Evolutionary conservation across 108 stramenopile genomes (phyloP), one percentile per base, ranked within the genome.

Genomic region (Fragilariopsis cylindrus): DNA sequence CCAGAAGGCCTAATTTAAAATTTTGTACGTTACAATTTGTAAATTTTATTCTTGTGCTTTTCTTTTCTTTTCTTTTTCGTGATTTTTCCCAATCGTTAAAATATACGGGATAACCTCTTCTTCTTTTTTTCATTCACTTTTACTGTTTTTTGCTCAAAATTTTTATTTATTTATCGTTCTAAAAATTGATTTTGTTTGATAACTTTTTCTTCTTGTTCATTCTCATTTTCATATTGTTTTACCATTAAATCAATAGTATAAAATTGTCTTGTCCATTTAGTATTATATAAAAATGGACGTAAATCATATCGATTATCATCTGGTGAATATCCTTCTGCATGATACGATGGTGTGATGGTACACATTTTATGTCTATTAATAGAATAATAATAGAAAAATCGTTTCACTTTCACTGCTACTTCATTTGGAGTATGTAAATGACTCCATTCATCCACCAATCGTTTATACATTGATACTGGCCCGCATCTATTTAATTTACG

Each of bases 241-340:
- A 81, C 84, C 7, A 85, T 56, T 44, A 65, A 18, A 70, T 85
- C 77, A 55, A 98, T 96, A 3, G 83, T 83, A 16, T 79, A 44
- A 75, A 98, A 98, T 73, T 99, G 98, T 30, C 96, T 76, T 7
- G 92, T 81, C 97, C 97, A 99, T 43, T 76, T 75, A 57, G 88
- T 85, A 75, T 96, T 91, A 84, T 98, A 97, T 68, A 99, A 75
- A 76, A 99, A 98, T 55, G 91, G 99, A 8, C 99, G 84, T 65
- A 97, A 78, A 86, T 99, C 99, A 77, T 98, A 98, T 12, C 98
- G 93, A 84, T 99, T 99, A 84, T 99, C 99, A 76, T 99, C 99
- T 3, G 97, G 97, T 5, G 91, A 91, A 73, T 99, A 98, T 73
- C 82, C 87, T 74, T 99, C 99, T 3, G 97, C 97, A 73, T 99